Base-by-base conservation (phyloP, 2,329 filamentous ascomycete genomes). In the Stemphylium lycopersici region DNA sequence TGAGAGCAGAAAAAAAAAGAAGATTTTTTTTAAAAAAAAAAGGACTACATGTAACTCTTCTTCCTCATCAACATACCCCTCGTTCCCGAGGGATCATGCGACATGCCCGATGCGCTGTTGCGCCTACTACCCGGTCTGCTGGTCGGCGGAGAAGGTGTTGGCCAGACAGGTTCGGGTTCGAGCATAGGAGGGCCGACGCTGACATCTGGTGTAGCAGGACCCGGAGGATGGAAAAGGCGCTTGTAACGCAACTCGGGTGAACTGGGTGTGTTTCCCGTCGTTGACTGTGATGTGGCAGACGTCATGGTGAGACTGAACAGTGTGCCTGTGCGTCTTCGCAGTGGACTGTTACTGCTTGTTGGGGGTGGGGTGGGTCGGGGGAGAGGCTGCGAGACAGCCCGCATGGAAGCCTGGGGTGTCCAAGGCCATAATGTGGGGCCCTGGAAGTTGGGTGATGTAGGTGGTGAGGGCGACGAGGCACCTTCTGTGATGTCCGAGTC, bases 211-310 rank as follows among this genome's bases (percentile, higher is more conserved):
- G 58, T 59, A 11, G 61, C 57, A 2, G 59, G 58, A 1, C 56
- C 56, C 2, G 66, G 56, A 1, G 67, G 63, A 29, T 79, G 77
- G 52, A 79, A 79, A 0, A 79, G 60, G 4, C 68, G 67, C 62
- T 78, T 78, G 55, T 79, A 80, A 4, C 69, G 69, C 1, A 70
- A 54, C 49, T 78, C 77, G 1, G 77, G 74, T 1, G 72, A 72
- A 57, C 75, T 78, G 0, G 74, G 73, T 8, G 45, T 33, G 2
- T 49, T 52, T 5, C 34, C 37, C 2, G 26, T 33, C 12, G 38
- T 38, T 1, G 43, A 31, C 16, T 47, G 33, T 7, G 32, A 36
- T 1, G 49, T 49, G 43, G 67, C 41, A 55, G 69, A 49, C 6
- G 64, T 71, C 63, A 67, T 71, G 7, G 55, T 59, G 32, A 68